A percentile compares a stretch with the other conserved stretches of the same genome.
phyloP scores from a whole-genome alignment of 2,329 filamentous ascomycete genomes.

The Periconia macrospinosa region DNA sequence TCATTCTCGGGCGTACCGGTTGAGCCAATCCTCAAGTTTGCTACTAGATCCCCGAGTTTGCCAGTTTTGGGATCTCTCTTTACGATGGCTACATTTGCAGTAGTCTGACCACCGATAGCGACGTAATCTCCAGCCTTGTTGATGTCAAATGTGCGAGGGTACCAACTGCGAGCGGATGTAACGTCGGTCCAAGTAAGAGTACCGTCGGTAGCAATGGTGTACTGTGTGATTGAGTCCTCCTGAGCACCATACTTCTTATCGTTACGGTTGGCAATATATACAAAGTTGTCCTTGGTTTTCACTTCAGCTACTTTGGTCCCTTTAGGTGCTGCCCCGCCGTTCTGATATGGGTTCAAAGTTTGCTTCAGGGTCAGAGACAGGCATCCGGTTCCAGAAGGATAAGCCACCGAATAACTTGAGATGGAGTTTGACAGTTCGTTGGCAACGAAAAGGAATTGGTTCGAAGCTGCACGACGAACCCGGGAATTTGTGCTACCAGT shows the following conservation, averaged over 20 bases:
- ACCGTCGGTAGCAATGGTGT: conserved; percentile 32
- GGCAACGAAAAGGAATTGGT: conserved; percentile 29
- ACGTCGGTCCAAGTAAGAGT: conserved; percentile 29
- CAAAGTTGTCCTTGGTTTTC: conserved; percentile 34
- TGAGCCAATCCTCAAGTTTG: conserved; percentile 27
- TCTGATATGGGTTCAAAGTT: conserved; percentile 36
- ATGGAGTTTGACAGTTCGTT: conserved; percentile 40
- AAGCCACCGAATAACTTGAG: conserved; percentile 32
- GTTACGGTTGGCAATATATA: conserved; percentile 40
- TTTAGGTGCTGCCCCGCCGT: conserved; percentile 26
- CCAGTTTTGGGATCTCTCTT: conserved; percentile 29
- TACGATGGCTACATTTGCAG: conserved; percentile 36
- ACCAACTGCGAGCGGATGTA: conserved; percentile 35
- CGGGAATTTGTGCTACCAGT: conserved; percentile 14
- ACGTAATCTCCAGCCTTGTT: conserved; percentile 35
- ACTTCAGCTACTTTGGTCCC: conserved; percentile 39
- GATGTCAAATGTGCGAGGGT: conserved; percentile 40
- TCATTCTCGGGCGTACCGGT: conserved; percentile 31
- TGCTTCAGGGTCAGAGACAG: conserved; percentile 32
- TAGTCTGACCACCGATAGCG: conserved; percentile 37
- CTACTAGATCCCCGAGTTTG: conserved; percentile 26
- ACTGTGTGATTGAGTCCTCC: conserved; percentile 39
- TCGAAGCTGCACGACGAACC: conserved; percentile 19
- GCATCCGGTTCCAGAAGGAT: conserved; percentile 27
- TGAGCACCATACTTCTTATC: conserved; percentile 39